Evolutionary conservation across 1,139 yeast species (phyloP), one percentile per base, ranked within the genome.

Genomic region (Candida sp.): DNA sequence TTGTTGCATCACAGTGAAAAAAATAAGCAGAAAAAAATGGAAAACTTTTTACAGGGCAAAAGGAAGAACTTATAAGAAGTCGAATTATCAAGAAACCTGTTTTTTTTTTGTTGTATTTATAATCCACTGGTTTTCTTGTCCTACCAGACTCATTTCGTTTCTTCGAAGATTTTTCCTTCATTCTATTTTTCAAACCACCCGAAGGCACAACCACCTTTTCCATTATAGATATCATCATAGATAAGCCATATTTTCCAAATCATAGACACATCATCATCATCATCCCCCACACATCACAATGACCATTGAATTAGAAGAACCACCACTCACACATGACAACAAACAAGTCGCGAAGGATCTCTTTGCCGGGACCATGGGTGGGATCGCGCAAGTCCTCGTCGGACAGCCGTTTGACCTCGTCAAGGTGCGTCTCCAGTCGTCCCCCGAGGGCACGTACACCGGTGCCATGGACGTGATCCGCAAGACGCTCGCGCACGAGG

Each of bases 351-450:
- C 78, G 32, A 92, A 91, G 63, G 98, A 93, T 67, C 80, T 93
- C 48, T 75, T 89, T 55, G 96, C 96, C 5, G 98, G 98, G 8
- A 92, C 97, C 33, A 80, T 90, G 64, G 98, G 98, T 54, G 98
- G 98, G 53, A 84, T 93, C 44, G 92, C 97, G 12, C 98, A 93
- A 71, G 98, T 93, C 11, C 75, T 93, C 44, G 90, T 88, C n/a
- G 98, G 98, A 32, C 98, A 93, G 69, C 98, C 98, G 9, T 93
- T 93, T 63, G 98, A 93, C 67, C 90, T 97, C 8, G 90, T 96
- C 44, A 93, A 92, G 69, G 98, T 93, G 37, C 81, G 98, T 56
- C 77, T 93, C 46, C 98, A 93, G 64, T 86, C 94, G 7, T 91
- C 96, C 1, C 85, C 91, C 1, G 86, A 84, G 44, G 94, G 96